Conservation (phyloP, 208 protist species). For the Crithidia expoeki region DNA sequence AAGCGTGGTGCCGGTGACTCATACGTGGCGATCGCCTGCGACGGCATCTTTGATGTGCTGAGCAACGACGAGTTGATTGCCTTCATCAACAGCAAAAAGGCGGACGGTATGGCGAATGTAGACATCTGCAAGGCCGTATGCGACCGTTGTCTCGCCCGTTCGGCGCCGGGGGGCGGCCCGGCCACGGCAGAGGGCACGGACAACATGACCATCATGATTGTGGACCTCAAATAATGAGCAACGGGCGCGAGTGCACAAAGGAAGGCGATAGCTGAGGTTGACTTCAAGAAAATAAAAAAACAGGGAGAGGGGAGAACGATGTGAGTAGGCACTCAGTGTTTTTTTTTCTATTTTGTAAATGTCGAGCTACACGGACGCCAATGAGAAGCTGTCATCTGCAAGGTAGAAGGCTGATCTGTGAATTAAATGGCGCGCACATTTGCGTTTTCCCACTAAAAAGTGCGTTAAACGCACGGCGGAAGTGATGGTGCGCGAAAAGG, state of each 20-base stretch:
- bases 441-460: too few species aligned
- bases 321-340: background rate
- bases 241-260: background rate
- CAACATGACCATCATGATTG: conserved; percentile 92
- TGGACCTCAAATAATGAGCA: conserved; percentile 51
- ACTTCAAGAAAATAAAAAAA: background rate
- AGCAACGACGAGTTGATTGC: conserved; percentile 81
- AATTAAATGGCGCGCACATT: too few species aligned
- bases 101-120: conserved; percentile 42
- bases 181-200: conserved; percentile 72
- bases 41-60: conserved; percentile 92
- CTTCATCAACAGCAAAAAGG: conserved; percentile 52
- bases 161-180: conserved; percentile 37
- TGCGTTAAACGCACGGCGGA: background rate
- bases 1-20: conserved; percentile 49
- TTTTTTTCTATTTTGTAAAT: too few species aligned
- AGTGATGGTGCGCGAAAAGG: too few species aligned
- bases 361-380: too few species aligned
- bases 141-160: conserved; percentile 69
- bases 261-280: background rate
- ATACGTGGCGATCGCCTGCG: conserved; percentile 86
- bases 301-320: background rate
- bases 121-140: conserved; percentile 77
- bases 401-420: too few species aligned
- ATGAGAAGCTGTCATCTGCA: too few species aligned